Evolutionary conservation across 441 rosid species (phyloP).

Genomic region (Melastoma candidum): DNA sequence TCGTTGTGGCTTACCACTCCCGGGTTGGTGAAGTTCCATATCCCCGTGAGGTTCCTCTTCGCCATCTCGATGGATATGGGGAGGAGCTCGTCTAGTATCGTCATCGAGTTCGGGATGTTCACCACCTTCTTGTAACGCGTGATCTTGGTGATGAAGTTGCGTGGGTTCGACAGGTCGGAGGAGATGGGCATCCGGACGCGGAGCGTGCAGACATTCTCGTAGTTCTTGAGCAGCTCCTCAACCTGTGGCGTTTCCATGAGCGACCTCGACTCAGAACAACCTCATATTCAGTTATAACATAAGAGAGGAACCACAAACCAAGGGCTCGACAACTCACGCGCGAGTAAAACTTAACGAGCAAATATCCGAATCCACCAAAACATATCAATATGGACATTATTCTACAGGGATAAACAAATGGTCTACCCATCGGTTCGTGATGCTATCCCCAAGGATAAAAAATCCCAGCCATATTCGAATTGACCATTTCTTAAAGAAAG

Average conservation of each 20-base stretch:
- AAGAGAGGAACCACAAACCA: too few species aligned
- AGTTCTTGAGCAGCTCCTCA: slow-evolving; percentile 4
- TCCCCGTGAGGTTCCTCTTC: slow-evolving; percentile 11
- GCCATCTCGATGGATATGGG: slow-evolving; percentile 11
- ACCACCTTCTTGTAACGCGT: slow-evolving; percentile 9
- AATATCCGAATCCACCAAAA: too few species aligned
- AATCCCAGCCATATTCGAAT: too few species aligned
- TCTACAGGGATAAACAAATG: too few species aligned
- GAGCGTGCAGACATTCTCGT: slow-evolving; percentile 7
- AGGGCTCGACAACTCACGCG: too few species aligned
- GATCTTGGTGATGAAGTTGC: slow-evolving; percentile 9
- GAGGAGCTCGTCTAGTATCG: slow-evolving; percentile 9
- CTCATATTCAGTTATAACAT: too few species aligned
- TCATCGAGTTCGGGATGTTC: slow-evolving; percentile 10
- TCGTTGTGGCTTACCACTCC: slow-evolving; percentile 9
- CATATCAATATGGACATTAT: too few species aligned
- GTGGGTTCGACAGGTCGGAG: slow-evolving; percentile 7
- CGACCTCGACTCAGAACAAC: too few species aligned
- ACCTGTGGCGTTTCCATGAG: not conserved
- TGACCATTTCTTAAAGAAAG: too few species aligned
- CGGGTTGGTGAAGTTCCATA: slow-evolving; percentile 12
- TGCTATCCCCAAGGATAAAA: too few species aligned
- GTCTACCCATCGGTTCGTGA: too few species aligned
- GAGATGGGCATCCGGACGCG: slow-evolving; percentile 10
- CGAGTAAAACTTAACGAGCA: too few species aligned